These are phyloP conservation scores for Collybia sp. DNA, from an alignment of 768 basidiomycete species.

Conservation along the genomic window DNA sequence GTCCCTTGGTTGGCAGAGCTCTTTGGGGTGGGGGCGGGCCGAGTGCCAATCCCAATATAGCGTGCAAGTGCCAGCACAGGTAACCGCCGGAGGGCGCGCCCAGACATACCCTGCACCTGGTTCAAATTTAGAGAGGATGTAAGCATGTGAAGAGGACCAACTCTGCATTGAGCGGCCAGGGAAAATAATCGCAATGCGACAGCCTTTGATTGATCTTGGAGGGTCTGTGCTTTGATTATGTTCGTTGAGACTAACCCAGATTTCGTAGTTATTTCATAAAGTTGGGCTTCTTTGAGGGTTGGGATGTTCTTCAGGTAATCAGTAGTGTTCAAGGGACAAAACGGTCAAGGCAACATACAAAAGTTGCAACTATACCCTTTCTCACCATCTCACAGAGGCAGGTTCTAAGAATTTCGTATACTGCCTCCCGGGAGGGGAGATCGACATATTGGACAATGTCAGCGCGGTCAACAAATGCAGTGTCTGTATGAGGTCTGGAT, in stretches of 20 bases:
- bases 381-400: slow-evolving; percentile 78
- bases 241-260: slow-evolving; percentile 10
- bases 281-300: slow-evolving; percentile 53
- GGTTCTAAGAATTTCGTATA: slow-evolving; percentile 87
- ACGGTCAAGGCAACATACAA: slow-evolving; percentile 39
- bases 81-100: slow-evolving; percentile 86
- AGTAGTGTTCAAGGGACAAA: no score
- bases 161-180: slow-evolving; percentile 78
- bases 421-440: slow-evolving; percentile 83
- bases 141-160: slow-evolving; percentile 6
- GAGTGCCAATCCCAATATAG: slow-evolving; percentile 60
- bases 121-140: not conserved
- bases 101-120: slow-evolving; percentile 81
- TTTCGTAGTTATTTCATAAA: slow-evolving; percentile 44
- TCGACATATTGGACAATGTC: slow-evolving; percentile 96
- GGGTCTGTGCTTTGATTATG: slow-evolving; percentile 16
- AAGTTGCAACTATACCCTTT: slow-evolving; percentile 61
- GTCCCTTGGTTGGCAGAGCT: not conserved
- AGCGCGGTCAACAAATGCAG: slow-evolving; percentile 93
- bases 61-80: slow-evolving; percentile 90
- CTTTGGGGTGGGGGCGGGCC: slow-evolving; percentile 8
- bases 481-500: slow-evolving; percentile 45
- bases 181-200: slow-evolving; percentile 54
- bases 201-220: slow-evolving; percentile 44
- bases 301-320: slow-evolving; percentile 47